phyloP scores from a whole-genome alignment of 192 early-diverging fungal species.

The Podila minutissima region DNA sequence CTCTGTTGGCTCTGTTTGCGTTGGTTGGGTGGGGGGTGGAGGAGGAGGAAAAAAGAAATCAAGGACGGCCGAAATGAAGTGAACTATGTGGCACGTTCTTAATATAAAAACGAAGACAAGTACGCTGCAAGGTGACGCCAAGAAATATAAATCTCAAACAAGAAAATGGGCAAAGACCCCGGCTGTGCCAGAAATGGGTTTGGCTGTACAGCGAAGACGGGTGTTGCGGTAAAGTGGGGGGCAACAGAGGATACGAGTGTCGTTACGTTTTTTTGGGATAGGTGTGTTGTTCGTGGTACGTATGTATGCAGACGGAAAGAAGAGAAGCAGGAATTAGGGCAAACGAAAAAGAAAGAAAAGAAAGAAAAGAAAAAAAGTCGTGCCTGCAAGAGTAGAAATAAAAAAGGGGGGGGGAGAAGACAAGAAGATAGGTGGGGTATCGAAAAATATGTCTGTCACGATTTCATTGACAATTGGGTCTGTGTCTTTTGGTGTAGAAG shows the following conservation, averaged over 20 bases:
- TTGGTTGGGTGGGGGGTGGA: not conserved
- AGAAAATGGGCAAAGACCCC: not conserved
- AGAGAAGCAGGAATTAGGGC: not conserved
- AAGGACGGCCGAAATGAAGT: not conserved
- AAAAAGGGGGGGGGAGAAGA: not conserved
- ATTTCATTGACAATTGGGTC: not conserved
- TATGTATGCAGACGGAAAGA: too few relatives aligned
- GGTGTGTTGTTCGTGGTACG: too few relatives aligned
- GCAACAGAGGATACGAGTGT: not conserved
- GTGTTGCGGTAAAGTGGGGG: not conserved
- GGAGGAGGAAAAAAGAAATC: not conserved
- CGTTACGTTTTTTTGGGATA: too few relatives aligned
- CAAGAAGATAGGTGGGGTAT: not conserved
- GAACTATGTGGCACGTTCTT: not conserved
- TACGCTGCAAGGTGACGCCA: not conserved
- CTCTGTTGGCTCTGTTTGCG: not conserved
- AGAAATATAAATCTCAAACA: not conserved
- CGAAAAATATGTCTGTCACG: not conserved
- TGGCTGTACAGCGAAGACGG: not conserved
- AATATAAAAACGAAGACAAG: not conserved
- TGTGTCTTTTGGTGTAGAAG: not conserved
- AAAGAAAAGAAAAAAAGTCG: conserved; percentile 3
- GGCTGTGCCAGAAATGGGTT: conserved; percentile 2
- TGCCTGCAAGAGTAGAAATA: not conserved
- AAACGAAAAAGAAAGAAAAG: not conserved